phyloP scores from a whole-genome alignment of 495 filamentous ascomycete genomes.

The Tuber calosporum region DNA sequence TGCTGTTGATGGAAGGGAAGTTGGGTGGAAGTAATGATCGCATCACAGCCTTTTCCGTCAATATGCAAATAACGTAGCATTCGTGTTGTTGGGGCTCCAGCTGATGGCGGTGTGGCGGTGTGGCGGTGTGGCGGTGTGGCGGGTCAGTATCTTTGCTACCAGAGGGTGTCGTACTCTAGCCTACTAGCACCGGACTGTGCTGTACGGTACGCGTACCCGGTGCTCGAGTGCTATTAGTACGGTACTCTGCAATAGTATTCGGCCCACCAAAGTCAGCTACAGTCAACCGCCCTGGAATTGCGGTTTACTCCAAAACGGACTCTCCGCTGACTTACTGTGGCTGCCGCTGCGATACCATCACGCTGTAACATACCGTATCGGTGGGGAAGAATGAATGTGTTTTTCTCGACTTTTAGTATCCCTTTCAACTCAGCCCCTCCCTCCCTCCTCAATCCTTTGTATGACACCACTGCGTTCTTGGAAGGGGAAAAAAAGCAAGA shows the following conservation, averaged over 20 bases:
- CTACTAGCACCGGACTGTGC: too few relatives aligned
- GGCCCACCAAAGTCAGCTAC: neutral
- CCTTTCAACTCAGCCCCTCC: too few relatives aligned
- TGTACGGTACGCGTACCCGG: neutral
- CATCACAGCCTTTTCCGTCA: too few relatives aligned
- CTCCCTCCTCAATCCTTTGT: neutral
- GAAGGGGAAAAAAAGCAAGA: neutral
- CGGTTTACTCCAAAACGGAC: neutral
- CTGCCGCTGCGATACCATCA: too few relatives aligned
- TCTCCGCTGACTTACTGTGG: neutral
- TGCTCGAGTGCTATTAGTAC: neutral
- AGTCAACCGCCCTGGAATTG: neutral
- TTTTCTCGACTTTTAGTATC: neutral
- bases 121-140: neutral
- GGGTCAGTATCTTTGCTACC: too few relatives aligned
- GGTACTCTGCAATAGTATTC: neutral
- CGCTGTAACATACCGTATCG: too few relatives aligned
- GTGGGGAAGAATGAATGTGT: too few relatives aligned
- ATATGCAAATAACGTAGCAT: neutral
- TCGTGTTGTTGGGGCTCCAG: neutral
- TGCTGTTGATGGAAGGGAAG: neutral
- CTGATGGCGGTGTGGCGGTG: neutral
- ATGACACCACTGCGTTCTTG: neutral
- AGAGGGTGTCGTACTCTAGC: too few relatives aligned
- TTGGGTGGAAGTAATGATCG: neutral